phyloP scores from a whole-genome alignment of 2,329 filamentous ascomycete genomes.

The Cladophialophora exuberans region DNA sequence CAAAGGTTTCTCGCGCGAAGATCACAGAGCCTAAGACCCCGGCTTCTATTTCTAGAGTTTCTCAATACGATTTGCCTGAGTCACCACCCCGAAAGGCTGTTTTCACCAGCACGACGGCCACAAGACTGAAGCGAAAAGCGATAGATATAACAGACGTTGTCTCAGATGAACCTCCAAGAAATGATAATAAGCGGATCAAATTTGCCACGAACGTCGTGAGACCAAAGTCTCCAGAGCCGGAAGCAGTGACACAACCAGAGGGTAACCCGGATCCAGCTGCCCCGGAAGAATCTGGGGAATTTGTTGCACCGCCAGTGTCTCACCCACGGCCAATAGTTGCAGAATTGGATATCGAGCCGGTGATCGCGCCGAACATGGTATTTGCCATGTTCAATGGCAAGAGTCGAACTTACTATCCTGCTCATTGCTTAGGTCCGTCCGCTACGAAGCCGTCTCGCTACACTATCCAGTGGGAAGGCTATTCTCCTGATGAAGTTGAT shows the following conservation, averaged over 20 bases:
- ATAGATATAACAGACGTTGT: background rate
- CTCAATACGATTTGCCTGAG: slow-evolving; percentile 46
- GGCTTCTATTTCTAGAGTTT: slow-evolving; percentile 43
- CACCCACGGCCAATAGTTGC: no score
- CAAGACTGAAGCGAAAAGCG: slow-evolving; percentile 16
- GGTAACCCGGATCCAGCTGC: background rate
- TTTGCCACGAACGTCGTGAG: background rate
- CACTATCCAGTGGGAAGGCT: slow-evolving; percentile 51
- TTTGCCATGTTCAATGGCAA: slow-evolving; percentile 62
- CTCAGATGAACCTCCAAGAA: background rate
- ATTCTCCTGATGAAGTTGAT: slow-evolving; percentile 44
- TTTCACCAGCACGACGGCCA: slow-evolving; percentile 6
- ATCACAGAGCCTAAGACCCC: slow-evolving; percentile 39
- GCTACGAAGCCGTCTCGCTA: slow-evolving; percentile 47
- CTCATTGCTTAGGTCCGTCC: slow-evolving; percentile 57
- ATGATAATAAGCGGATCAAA: slow-evolving; percentile 7
- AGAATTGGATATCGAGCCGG: no score
- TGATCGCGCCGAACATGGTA: slow-evolving; percentile 55
- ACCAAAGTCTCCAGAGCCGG: background rate
- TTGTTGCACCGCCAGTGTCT: background rate
- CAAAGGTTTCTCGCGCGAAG: slow-evolving; percentile 3
- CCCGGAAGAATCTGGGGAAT: slow-evolving; percentile 14
- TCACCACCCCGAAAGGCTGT: slow-evolving; percentile 39
- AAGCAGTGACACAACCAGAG: background rate
- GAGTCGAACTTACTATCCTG: slow-evolving; percentile 62